These are phyloP conservation scores for Leucocoprinus leucothites DNA, from an alignment of 768 basidiomycete genomes.

Conservation along the genomic window DNA sequence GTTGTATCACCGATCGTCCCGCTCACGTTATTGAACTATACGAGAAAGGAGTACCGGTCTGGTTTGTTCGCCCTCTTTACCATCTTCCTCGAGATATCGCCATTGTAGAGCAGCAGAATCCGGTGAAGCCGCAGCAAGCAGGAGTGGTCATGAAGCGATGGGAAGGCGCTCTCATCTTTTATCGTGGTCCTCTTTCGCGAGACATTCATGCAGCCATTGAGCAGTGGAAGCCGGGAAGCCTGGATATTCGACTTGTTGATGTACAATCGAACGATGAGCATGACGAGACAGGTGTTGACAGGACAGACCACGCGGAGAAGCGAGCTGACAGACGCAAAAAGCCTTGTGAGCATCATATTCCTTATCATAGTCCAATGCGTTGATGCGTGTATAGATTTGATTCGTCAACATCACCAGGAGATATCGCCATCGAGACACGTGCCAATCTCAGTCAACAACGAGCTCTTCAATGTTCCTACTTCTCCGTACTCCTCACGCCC, in stretches of 20 bases:
- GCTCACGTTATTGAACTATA: not conserved
- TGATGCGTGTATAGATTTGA: too few relatives aligned
- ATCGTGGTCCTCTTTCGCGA: not conserved
- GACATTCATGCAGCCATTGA: not conserved
- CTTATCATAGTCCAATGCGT: too few relatives aligned
- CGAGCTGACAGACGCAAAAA: too few relatives aligned
- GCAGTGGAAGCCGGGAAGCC: not conserved
- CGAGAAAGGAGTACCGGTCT: conserved; percentile 1
- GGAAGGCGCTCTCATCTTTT: not conserved
- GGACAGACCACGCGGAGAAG: too few relatives aligned
- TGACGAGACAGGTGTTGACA: too few relatives aligned
- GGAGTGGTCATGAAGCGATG: not conserved
- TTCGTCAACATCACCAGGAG: too few relatives aligned
- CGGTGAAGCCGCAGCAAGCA: not conserved
- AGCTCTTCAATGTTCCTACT: too few relatives aligned
- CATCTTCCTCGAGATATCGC: not conserved
- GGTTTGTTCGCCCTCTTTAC: not conserved
- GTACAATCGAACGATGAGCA: not conserved
- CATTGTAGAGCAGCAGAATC: not conserved
- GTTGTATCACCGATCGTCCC: not conserved
- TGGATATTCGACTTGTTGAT: not conserved
- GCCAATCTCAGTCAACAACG: too few relatives aligned
- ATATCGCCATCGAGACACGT: too few relatives aligned
- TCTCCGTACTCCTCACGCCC: too few relatives aligned
- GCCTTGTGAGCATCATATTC: too few relatives aligned